Base-by-base conservation (phyloP, 495 filamentous ascomycete genomes). In the Opeltia flavorubescens region DNA sequence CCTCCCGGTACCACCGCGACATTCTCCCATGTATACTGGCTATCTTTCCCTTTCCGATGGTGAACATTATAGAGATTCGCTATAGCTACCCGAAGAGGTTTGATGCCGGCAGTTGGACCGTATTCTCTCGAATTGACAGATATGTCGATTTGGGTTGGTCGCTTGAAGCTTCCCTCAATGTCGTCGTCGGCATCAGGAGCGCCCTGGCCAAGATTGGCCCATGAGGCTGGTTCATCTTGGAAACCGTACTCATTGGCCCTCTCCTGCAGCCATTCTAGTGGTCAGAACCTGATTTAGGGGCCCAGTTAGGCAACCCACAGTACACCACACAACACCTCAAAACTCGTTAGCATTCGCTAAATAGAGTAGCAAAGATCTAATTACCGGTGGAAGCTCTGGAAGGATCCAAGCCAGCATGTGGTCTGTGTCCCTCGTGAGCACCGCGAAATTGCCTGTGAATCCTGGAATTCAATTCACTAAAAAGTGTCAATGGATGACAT, bases 1-100 rank as follows among this genome's bases (percentile, higher is more conserved):
- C 89, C 89, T 62, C 89, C 89, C 33, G 89, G 89, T 3, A 96
- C 89, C 58, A 96, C 93, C 63, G 84, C 88, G n/a, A 95, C 89
- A 65, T 96, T 95, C 67, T 95, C 89, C 82, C 86, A 94, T n/a
- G 83, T 88, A 60, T 96, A 95, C 63, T 94, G 71, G 60, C 83
- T 89, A n/a, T 72, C 67, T 66, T 91, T 88, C 49, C 83, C 85
- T 64, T 89, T 68, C 35, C 89, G 79, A 58, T 95, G 88, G 63
- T 94, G 86, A 58, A 77, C 80, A 57, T 96, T 95, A 70, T 96
- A 96, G 48, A 96, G 74, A 43, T 77, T 74, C 27, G 89, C 89
- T n/a, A 96, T 86, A 12, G 89, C 89, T 49, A 84, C 80, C 43
- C 89, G 72, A 47, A 96, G 70, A 20, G 84, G 78, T 71, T 84